Evolutionary conservation across 805 yeast species (phyloP).

Genomic region (Cyberlindnera japonica): DNA sequence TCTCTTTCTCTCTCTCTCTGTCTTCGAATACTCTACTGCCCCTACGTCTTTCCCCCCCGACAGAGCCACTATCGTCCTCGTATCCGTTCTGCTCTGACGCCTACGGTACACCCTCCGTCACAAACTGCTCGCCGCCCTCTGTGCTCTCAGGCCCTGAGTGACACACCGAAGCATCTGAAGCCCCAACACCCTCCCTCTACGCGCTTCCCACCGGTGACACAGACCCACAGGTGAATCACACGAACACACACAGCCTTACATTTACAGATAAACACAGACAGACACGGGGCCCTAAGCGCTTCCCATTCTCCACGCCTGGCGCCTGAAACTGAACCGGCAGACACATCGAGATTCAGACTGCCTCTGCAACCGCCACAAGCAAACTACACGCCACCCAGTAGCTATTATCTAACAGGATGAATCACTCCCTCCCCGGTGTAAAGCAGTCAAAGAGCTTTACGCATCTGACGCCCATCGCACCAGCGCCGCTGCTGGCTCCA

Average conservation of each 20-base stretch:
- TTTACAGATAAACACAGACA: neutral
- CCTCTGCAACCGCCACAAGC: neutral
- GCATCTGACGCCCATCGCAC: conserved; percentile 19
- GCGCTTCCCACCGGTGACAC: too few species aligned
- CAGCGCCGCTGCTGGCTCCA: conserved; percentile 21
- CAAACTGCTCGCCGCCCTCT: too few species aligned
- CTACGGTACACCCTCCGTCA: too few species aligned
- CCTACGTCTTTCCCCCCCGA: too few species aligned
- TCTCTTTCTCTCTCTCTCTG: too few species aligned
- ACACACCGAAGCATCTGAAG: too few species aligned
- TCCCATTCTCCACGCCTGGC: neutral
- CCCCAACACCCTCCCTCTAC: too few species aligned
- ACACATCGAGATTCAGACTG: neutral
- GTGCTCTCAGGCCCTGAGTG: too few species aligned
- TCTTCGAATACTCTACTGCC: too few species aligned
- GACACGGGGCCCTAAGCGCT: neutral
- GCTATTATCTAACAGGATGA: conserved; percentile 6
- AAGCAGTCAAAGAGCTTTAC: conserved; percentile 14
- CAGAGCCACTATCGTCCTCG: too few species aligned
- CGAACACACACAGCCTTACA: neutral
- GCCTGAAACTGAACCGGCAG: neutral
- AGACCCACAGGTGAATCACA: too few species aligned
- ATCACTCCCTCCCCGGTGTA: conserved; percentile 12
- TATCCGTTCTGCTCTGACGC: too few species aligned
- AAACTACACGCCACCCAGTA: neutral